These are phyloP conservation scores for Aspergillus cavernicola DNA, from an alignment of 495 filamentous ascomycete species.

Conservation along the genomic window DNA sequence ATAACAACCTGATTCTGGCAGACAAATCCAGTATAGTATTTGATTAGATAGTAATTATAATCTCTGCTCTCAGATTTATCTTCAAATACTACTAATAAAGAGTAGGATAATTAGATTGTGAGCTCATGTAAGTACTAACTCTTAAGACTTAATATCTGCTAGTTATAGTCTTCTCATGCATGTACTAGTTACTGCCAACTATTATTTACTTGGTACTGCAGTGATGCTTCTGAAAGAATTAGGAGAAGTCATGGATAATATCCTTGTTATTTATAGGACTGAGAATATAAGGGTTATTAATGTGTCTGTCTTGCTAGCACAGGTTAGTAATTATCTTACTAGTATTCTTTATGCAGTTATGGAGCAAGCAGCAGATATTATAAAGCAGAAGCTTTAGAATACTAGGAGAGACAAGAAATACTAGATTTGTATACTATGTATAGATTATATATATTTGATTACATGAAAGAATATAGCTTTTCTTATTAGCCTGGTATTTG, in stretches of 20 bases:
- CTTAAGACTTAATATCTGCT: too few species aligned
- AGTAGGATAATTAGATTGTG: background rate
- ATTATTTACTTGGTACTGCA: background rate
- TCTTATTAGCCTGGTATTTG: too few species aligned
- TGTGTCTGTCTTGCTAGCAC: background rate
- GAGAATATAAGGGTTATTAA: background rate
- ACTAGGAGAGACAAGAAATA: too few species aligned
- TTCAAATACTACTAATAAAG: background rate
- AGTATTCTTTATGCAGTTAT: constrained; percentile 2
- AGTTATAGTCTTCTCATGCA: too few species aligned
- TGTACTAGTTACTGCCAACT: background rate
- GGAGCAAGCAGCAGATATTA: constrained; percentile 6
- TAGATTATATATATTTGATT: too few species aligned
- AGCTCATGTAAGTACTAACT: background rate
- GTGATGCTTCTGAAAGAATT: background rate
- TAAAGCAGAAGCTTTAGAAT: background rate
- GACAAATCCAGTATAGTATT: background rate
- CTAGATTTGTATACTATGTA: too few species aligned
- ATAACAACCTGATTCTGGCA: background rate
- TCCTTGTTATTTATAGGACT: background rate
- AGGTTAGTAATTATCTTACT: background rate
- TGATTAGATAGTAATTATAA: constrained; percentile 36
- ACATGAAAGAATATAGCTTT: too few species aligned
- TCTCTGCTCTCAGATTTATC: constrained; percentile 17
- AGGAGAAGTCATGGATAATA: background rate